These are phyloP conservation scores for Trypanosoma caninum DNA, from an alignment of 208 protist genomes.

Conservation along the genomic window DNA sequence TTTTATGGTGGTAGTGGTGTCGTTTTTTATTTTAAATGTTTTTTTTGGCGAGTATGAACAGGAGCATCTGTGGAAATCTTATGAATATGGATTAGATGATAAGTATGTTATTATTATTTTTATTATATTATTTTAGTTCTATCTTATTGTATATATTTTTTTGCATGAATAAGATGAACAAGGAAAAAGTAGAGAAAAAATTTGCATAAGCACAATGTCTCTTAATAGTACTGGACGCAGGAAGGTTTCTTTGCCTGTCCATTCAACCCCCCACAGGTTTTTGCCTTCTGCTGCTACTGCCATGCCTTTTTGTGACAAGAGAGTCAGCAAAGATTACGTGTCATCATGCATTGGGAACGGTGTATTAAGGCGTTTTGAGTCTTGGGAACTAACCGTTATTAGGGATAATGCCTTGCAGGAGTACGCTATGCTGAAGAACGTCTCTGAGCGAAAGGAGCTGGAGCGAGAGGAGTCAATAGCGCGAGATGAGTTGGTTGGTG, in stretches of 20 bases:
- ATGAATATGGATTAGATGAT: neutral
- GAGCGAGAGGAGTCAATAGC: slow-evolving; percentile 22
- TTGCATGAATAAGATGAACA: neutral
- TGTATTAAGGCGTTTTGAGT: slow-evolving; percentile 6
- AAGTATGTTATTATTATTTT: neutral
- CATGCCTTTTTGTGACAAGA: neutral
- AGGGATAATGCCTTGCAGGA: slow-evolving; percentile 23
- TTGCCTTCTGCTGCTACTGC: neutral
- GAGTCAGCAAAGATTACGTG: neutral
- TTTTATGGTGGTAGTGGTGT: neutral
- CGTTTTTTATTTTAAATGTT: neutral
- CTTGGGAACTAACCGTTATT: slow-evolving; percentile 19
- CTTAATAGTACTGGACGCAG: neutral
- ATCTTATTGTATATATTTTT: neutral
- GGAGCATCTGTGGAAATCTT: too few species aligned
- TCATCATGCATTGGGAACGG: neutral
- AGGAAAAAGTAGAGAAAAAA: neutral
- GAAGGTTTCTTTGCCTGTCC: neutral
- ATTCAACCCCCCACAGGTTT: neutral
- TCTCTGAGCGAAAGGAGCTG: slow-evolving; percentile 16
- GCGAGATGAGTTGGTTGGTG: slow-evolving; percentile 24
- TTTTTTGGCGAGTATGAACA: too few species aligned
- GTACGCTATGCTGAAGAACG: slow-evolving; percentile 22
- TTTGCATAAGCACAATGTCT: neutral
- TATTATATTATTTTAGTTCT: too few species aligned